Evolutionary conservation across 2,329 filamentous ascomycete species (phyloP), one percentile per base, ranked within the genome.

Genomic region (Aspergillus tubingensis): DNA sequence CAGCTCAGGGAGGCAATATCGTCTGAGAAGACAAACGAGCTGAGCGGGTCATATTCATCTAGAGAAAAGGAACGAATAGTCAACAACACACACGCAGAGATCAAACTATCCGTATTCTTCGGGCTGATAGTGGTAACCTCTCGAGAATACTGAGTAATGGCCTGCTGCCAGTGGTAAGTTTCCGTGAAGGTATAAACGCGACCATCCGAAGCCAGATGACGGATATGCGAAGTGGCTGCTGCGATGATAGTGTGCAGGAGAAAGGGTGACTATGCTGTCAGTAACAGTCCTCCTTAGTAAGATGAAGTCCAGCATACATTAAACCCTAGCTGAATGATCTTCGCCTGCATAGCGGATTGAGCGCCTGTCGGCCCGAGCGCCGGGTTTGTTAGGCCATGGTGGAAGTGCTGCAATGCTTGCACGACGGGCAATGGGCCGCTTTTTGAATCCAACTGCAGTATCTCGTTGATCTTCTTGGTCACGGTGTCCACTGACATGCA

Each of bases 231-330:
- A 5, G 69, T 71, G 39, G 74, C 68, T 17, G 68, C 63, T 3
- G 69, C 76, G 49, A 77, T 68, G 19, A 77, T 65, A 32, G 70
- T 68, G 61, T 78, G 76, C 75, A 77, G 74, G 30, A 77, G 68
- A 50, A 74, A 74, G 1, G 75, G 74, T 8, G 71, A 71, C 72
- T 77, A 44, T 15, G 6, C 5, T 32, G 19, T 39, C 39, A 21
- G 10, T 21, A 27, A 25, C 11, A 13, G 32, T 21, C 19, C 2
- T 3, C 23, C 13, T 6, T 4, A n/a, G 8, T 32, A 21, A 15
- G 15, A 30, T 19, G 11, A 15, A n/a, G 11, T 50, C 8, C 1
- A 47, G 32, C 66, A 61, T 55, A 75, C 74, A 53, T 71, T 58
- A 39, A 77, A 72, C 8, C 72, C 73, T n/a, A 75, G 60, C 49